Percentiles rank a stretch among this genome's conserved stretches.
Conservation (phyloP, 352 stramenopile species). For the Phytophthora hibernalis region DNA sequence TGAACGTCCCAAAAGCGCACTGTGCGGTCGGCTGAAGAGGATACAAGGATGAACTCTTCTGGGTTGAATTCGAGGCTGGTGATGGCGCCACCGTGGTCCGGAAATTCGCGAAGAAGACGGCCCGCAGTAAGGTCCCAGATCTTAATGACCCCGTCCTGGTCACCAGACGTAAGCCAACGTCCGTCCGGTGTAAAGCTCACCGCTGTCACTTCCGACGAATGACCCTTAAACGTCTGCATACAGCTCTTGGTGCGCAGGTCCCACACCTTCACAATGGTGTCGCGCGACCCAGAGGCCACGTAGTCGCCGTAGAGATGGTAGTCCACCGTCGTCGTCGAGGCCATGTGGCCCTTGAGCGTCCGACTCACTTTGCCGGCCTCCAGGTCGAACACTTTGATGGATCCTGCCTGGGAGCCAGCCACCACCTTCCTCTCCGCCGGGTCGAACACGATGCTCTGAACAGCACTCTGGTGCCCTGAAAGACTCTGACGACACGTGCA, state of each 20-base stretch:
- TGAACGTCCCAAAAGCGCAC: constrained; percentile 90
- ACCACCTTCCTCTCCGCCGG: constrained; percentile 79
- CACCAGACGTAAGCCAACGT: constrained; percentile 84
- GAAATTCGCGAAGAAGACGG: constrained; percentile 78
- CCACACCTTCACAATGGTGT: constrained; percentile 90
- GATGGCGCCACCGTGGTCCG: constrained; percentile 77
- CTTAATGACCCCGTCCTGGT: constrained; percentile 75
- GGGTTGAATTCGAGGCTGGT: constrained; percentile 87
- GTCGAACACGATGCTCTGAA: constrained; percentile 87
- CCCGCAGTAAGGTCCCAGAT: constrained; percentile 89
- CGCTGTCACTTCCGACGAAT: constrained; percentile 76
- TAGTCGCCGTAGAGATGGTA: constrained; percentile 90
- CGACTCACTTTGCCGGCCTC: constrained; percentile 80
- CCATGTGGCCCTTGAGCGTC: constrained; percentile 88
- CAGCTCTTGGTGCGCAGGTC: constrained; percentile 86
- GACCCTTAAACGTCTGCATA: constrained; percentile 89
- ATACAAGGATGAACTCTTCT: constrained; percentile 88
- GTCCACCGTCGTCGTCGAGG: constrained; percentile 79
- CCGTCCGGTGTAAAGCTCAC: constrained; percentile 85
- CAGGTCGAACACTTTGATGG: constrained; percentile 87
- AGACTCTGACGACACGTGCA: constrained; percentile 56
- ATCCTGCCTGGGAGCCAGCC: constrained; percentile 78
- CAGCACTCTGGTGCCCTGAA: constrained; percentile 72
- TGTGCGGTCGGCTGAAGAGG: constrained; percentile 75
- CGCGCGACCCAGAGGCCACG: constrained; percentile 79